Conservation (phyloP, 768 basidiomycete genomes). For the Megacollybia marginata region DNA sequence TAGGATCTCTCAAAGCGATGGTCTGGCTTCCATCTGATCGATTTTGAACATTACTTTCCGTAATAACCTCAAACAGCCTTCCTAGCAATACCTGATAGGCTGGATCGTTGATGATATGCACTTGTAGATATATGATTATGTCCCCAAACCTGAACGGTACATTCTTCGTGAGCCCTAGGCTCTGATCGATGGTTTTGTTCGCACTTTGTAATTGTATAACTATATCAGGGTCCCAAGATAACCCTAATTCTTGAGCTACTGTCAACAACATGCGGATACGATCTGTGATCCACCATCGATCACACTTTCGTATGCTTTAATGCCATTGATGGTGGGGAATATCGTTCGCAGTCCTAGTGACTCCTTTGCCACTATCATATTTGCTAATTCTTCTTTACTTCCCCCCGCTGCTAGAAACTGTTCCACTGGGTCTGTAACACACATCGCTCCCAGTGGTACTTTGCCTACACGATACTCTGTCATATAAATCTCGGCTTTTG, state of each 20-base stretch:
- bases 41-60: constrained; percentile 7
- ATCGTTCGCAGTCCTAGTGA: constrained; percentile 13
- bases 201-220: constrained; percentile 16
- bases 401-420: no score
- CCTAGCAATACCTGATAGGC: constrained; percentile 21
- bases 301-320: constrained; percentile 12
- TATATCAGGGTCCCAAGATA: constrained; percentile 10
- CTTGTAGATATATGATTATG: constrained; percentile 17
- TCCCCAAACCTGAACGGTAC: constrained; percentile 15
- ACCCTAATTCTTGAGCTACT: constrained; percentile 8
- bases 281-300: constrained; percentile 19
- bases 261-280: constrained; percentile 16
- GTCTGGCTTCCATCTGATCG: constrained; percentile 9
- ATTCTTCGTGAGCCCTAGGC: constrained; percentile 17
- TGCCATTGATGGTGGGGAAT: constrained; percentile 11
- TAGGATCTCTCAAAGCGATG: constrained; percentile 14
- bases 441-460: no score
- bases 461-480: no score
- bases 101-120: constrained; percentile 16
- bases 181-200: constrained; percentile 11
- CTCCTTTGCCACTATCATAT: constrained; percentile 14
- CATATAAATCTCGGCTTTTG: no score
- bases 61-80: constrained; percentile 15
- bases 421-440: no score
- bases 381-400: no score